Evolutionary conservation across 805 yeast species (phyloP).

Genomic region (Yarrowia hollandica): DNA sequence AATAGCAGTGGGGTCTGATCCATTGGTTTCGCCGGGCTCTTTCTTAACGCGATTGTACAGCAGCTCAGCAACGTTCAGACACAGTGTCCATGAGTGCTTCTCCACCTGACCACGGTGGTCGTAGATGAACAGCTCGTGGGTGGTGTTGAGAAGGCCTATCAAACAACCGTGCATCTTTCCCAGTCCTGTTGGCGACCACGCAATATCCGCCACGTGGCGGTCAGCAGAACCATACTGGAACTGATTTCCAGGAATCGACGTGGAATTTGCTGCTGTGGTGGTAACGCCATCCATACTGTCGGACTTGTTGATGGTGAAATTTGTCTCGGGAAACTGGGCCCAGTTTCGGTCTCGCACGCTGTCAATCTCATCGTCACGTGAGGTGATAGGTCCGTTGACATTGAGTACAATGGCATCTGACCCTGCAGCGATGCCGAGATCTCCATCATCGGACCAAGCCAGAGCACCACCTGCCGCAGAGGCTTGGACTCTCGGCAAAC

Average conservation of each 20-base stretch:
- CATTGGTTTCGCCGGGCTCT: background rate
- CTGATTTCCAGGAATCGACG: constrained; percentile 23
- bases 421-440: constrained; percentile 10
- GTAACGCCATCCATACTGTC: constrained; percentile 1
- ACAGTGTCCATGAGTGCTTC: constrained; percentile 11
- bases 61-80: constrained; percentile 9
- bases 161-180: constrained; percentile 12
- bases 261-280: background rate
- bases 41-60: constrained; percentile 3
- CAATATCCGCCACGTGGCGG: constrained; percentile 13
- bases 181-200: constrained; percentile 18
- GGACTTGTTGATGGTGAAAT: constrained; percentile 27
- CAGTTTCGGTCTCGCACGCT: constrained; percentile 26
- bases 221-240: constrained; percentile 25
- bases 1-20: background rate
- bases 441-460: constrained; percentile 26
- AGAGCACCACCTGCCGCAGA: constrained; percentile 14
- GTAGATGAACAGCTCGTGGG: constrained; percentile 20
- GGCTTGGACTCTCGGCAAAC: constrained; percentile 17
- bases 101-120: constrained; percentile 12
- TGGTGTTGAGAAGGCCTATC: constrained; percentile 7
- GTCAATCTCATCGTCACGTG: constrained; percentile 24
- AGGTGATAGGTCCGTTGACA: constrained; percentile 23
- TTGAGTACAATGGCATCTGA: constrained; percentile 9
- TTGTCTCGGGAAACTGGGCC: constrained; percentile 27